A percentile compares a stretch with the other conserved stretches of the same genome.
Conservation (phyloP, 805 yeast species). For the Zygoascus flipseniorum region DNA sequence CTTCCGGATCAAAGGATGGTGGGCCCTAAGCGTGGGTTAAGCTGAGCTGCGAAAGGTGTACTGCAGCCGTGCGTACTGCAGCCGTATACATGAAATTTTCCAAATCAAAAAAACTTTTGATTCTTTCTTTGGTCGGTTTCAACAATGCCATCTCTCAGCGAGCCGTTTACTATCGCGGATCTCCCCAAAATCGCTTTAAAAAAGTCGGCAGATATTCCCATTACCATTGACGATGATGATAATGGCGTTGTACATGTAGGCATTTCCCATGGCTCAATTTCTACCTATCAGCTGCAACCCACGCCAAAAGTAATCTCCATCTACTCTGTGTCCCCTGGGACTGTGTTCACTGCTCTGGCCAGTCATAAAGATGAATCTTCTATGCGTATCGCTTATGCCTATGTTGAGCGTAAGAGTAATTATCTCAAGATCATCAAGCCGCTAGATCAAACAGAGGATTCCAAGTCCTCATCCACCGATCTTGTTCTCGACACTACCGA, state of each 20-base stretch:
- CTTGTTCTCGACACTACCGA: background rate
- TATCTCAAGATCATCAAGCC: slow-evolving; percentile 8
- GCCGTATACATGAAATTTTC: background rate
- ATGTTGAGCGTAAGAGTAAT: slow-evolving; percentile 23
- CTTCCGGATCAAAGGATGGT: no score
- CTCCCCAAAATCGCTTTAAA: slow-evolving; percentile 15
- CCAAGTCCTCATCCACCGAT: background rate
- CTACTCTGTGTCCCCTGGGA: slow-evolving; percentile 27
- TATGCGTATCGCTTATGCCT: slow-evolving; percentile 12
- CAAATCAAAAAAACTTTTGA: background rate
- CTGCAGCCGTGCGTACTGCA: background rate
- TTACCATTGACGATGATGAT: slow-evolving; percentile 1
- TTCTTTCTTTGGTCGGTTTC: no score
- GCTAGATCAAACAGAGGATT: background rate
- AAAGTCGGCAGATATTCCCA: slow-evolving; percentile 2
- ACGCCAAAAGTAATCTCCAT: slow-evolving; percentile 27
- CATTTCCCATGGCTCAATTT: slow-evolving; percentile 25
- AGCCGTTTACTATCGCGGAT: slow-evolving; percentile 17
- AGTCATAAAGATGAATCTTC: background rate
- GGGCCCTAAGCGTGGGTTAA: no score
- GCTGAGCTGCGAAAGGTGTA: background rate
- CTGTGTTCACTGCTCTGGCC: slow-evolving; percentile 18
- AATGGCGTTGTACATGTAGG: slow-evolving; percentile 17
- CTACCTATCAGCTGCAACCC: slow-evolving; percentile 23
- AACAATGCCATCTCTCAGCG: slow-evolving; percentile 18